These are phyloP conservation scores for Torulaspora gathmanii DNA, from an alignment of 805 yeast species.

Conservation along the genomic window DNA sequence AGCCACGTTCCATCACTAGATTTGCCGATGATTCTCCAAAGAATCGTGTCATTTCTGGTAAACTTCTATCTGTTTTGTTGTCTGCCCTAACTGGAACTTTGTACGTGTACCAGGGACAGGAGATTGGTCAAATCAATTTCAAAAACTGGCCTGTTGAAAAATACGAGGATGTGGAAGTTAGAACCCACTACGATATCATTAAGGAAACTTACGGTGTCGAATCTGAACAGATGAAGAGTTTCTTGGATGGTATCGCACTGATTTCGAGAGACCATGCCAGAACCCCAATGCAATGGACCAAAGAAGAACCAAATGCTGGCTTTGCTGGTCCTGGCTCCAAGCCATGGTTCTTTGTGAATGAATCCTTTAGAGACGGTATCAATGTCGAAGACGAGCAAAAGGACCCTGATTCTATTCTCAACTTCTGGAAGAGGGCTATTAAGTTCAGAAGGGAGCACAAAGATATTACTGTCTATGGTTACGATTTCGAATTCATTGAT, in stretches of 20 bases:
- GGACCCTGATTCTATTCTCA: conserved; percentile 44
- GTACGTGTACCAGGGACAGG: conserved; percentile 59
- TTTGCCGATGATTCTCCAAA: conserved; percentile 43
- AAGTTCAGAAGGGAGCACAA: conserved; percentile 42
- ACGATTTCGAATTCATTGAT: conserved; percentile 41
- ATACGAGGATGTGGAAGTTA: conserved; percentile 48
- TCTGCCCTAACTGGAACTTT: conserved; percentile 49
- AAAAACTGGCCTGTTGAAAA: conserved; percentile 45
- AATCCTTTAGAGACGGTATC: conserved; percentile 43
- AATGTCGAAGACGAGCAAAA: conserved; percentile 45
- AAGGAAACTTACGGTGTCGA: conserved; percentile 25
- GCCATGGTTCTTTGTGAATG: conserved; percentile 54
- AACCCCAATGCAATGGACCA: conserved; percentile 53
- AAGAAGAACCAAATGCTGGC: conserved; percentile 41
- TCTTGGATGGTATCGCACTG: conserved; percentile 37
- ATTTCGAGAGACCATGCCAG: conserved; percentile 51
- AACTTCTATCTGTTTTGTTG: conserved; percentile 45
- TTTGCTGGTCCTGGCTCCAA: conserved; percentile 39
- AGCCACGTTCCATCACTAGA: conserved; percentile 49
- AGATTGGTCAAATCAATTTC: conserved; percentile 51
- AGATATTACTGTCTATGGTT: conserved; percentile 45
- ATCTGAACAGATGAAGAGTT: conserved; percentile 28
- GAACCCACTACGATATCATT: conserved; percentile 40
- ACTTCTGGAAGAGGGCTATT: conserved; percentile 45
- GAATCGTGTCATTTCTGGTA: conserved; percentile 41